These are phyloP conservation scores for Mycena venus DNA, from an alignment of 768 basidiomycete species.

Conservation along the genomic window DNA sequence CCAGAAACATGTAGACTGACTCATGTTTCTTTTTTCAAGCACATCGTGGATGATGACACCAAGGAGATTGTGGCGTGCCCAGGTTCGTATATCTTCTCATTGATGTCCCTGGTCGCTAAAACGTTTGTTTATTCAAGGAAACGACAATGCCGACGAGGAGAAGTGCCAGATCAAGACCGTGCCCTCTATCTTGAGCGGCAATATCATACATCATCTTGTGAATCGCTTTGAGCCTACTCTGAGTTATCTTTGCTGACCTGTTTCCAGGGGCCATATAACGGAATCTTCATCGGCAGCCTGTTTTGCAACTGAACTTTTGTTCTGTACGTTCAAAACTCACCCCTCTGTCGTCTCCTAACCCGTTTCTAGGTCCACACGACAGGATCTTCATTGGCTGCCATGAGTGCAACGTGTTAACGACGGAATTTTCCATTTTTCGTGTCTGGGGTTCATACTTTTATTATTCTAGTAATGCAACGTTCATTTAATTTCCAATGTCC, in stretches of 20 bases:
- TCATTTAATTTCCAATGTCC: neutral
- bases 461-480: neutral
- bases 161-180: conserved; percentile 63
- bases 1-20: neutral
- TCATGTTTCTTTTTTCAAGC: neutral
- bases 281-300: conserved; percentile 57
- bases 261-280: conserved; percentile 41
- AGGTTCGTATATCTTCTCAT: conserved; percentile 38
- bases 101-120: neutral
- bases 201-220: conserved; percentile 64
- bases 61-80: conserved; percentile 49
- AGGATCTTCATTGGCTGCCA: neutral
- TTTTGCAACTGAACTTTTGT: conserved; percentile 46
- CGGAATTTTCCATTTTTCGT: neutral
- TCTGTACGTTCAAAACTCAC: too few relatives aligned
- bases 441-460: neutral
- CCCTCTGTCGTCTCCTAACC: neutral
- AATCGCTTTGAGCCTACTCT: neutral
- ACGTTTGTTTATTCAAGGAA: conserved; percentile 38
- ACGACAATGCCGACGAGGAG: conserved; percentile 60
- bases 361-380: neutral
- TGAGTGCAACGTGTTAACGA: neutral
- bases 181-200: conserved; percentile 55
- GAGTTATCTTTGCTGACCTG: neutral
- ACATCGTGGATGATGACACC: conserved; percentile 23